These are phyloP conservation scores for Entomortierella beljakovae DNA, from an alignment of 192 early-diverging fungal species.

Conservation along the genomic window DNA sequence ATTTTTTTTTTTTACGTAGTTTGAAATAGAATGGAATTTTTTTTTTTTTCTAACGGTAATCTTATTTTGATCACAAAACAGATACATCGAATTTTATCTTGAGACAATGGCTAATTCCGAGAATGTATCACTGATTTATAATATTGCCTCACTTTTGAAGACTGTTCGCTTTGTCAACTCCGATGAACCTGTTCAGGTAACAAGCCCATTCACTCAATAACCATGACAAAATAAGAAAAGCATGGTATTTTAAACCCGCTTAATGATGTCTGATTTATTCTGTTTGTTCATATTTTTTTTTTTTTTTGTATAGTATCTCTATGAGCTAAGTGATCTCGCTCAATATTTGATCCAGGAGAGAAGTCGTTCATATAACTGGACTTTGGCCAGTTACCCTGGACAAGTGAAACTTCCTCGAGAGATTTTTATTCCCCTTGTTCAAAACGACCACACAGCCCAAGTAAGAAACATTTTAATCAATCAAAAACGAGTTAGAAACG, in stretches of 20 bases:
- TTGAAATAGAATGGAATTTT: background rate
- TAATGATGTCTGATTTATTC: too few species aligned
- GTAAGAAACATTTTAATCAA: constrained; percentile 26
- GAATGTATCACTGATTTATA: constrained; percentile 87
- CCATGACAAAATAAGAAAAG: too few species aligned
- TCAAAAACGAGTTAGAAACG: too few species aligned
- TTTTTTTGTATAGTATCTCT: constrained; percentile 68
- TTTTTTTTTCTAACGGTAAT: too few species aligned
- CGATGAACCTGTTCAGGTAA: constrained; percentile 62
- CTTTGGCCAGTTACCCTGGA: constrained; percentile 81
- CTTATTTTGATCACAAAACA: background rate
- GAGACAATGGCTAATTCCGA: constrained; percentile 80
- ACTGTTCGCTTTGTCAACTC: constrained; percentile 69
- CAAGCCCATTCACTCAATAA: too few species aligned
- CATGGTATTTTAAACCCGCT: too few species aligned
- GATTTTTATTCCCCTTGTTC: constrained; percentile 68
- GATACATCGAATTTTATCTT: constrained; percentile 90
- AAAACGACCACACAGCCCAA: constrained; percentile 44
- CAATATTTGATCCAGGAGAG: constrained; percentile 84
- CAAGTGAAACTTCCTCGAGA: constrained; percentile 74
- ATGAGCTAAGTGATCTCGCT: constrained; percentile 86
- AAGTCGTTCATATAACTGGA: constrained; percentile 81
- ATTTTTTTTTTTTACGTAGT: background rate
- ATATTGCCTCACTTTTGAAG: constrained; percentile 82
- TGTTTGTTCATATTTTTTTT: background rate